Evolutionary conservation across 805 yeast species (phyloP).

Genomic region (Vanderwaltozyma yarrowii): DNA sequence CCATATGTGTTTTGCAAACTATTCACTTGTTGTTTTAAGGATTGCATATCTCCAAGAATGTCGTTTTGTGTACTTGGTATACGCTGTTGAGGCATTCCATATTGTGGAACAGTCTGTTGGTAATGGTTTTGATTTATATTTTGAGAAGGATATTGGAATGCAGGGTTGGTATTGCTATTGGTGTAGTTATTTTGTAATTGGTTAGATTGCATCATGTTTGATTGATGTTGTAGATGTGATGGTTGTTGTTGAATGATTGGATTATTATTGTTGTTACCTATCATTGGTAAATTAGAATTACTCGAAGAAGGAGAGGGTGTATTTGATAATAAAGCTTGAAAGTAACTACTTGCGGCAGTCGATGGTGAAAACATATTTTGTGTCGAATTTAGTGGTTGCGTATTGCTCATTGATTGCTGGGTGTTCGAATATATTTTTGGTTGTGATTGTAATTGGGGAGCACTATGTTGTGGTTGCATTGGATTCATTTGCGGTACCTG

Average conservation of each 20-base stretch:
- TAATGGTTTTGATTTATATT: slow-evolving; percentile 14
- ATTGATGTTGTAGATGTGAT: background rate
- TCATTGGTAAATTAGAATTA: slow-evolving; percentile 6
- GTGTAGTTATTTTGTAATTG: slow-evolving; percentile 1
- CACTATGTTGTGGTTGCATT: slow-evolving; percentile 3
- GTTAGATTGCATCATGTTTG: background rate
- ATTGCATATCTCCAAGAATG: slow-evolving; percentile 53
- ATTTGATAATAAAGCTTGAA: slow-evolving; percentile 21
- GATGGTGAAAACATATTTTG: slow-evolving; percentile 1
- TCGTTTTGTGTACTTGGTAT: slow-evolving; percentile 30
- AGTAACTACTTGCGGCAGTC: slow-evolving; percentile 19
- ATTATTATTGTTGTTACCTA: background rate
- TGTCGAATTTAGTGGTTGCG: background rate
- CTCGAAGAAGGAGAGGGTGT: slow-evolving; percentile 23
- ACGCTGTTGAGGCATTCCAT: slow-evolving; percentile 23
- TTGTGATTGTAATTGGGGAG: background rate
- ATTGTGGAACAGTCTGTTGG: slow-evolving; percentile 10
- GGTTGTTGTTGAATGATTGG: background rate
- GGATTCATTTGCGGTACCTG: slow-evolving; percentile 19
- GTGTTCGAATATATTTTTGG: background rate
- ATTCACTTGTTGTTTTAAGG: slow-evolving; percentile 63
- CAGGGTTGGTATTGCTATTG: slow-evolving; percentile 10
- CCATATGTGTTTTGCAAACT: slow-evolving; percentile 30
- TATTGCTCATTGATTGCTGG: background rate
- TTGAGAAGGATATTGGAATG: slow-evolving; percentile 8